Evolutionary conservation across 2,329 filamentous ascomycete genomes (phyloP).

Genomic region (Trichoderma asperellum): DNA sequence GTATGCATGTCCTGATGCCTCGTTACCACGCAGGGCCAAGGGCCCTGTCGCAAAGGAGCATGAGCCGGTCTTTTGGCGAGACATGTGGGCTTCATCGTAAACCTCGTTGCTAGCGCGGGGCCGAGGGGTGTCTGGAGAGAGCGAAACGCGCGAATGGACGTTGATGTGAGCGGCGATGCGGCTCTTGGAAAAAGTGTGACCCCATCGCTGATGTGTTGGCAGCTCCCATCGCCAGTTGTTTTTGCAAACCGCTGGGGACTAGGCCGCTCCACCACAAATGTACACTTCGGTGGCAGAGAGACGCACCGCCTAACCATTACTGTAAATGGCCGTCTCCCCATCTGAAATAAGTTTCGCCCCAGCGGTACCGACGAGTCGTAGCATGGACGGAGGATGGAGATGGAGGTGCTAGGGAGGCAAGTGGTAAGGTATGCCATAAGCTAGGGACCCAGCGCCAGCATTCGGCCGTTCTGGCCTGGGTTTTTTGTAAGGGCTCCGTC

Average conservation of each 20-base stretch:
- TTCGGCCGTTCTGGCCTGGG: conserved; percentile 4
- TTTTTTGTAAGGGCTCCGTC: background rate
- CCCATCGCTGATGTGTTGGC: conserved; percentile 86
- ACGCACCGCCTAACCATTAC: conserved; percentile 47
- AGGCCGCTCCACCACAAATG: conserved; percentile 64
- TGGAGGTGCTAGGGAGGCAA: background rate
- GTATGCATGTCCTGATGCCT: conserved; percentile 23
- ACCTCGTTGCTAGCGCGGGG: conserved; percentile 56
- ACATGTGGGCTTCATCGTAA: conserved; percentile 64
- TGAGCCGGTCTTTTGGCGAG: conserved; percentile 51
- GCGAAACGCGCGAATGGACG: conserved; percentile 42
- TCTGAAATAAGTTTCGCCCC: conserved; percentile 44
- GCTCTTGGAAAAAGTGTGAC: conserved; percentile 67
- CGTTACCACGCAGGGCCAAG: conserved; percentile 25
- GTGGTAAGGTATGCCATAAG: conserved; percentile 18
- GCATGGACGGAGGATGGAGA: conserved; percentile 12
- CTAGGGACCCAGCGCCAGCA: conserved; percentile 10
- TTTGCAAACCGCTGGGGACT: conserved; percentile 61
- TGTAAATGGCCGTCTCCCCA: conserved; percentile 46
- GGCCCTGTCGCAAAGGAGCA: conserved; percentile 51
- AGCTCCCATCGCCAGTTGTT: conserved; percentile 81
- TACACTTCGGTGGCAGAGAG: conserved; percentile 40
- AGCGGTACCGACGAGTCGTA: conserved; percentile 22
- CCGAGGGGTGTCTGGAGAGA: conserved; percentile 50
- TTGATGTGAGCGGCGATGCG: conserved; percentile 67